Evolutionary conservation across 1,284 basidiomycete genomes (phyloP).

Genomic region (Megacollybia platyphylla): DNA sequence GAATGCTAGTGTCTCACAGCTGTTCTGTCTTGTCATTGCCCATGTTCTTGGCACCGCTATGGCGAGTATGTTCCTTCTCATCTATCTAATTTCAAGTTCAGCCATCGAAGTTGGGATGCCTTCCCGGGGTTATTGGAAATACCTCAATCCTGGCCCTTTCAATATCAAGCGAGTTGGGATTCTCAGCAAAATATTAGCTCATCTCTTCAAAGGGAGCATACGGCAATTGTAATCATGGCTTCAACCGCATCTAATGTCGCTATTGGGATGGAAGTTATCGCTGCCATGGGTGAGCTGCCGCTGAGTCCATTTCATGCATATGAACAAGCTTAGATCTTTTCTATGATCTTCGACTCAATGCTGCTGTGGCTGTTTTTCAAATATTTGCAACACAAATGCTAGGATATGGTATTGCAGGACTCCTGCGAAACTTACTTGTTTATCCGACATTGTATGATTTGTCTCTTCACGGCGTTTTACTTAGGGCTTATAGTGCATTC

Average conservation of each 20-base stretch:
- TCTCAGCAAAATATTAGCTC: neutral
- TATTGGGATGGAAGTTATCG: slow-evolving; percentile 45
- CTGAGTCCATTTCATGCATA: too few relatives aligned
- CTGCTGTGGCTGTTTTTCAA: slow-evolving; percentile 40
- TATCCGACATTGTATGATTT: slow-evolving; percentile 40
- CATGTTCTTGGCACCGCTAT: slow-evolving; percentile 46
- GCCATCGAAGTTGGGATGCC: slow-evolving; percentile 20
- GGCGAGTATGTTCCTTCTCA: slow-evolving; percentile 18
- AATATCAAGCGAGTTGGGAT: slow-evolving; percentile 29
- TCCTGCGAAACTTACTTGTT: slow-evolving; percentile 39
- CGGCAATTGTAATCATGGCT: slow-evolving; percentile 44
- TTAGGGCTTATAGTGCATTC: slow-evolving; percentile 22
- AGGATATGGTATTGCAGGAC: slow-evolving; percentile 42
- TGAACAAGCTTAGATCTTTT: slow-evolving; percentile 24
- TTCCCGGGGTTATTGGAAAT: slow-evolving; percentile 28
- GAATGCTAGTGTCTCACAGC: slow-evolving; percentile 43
- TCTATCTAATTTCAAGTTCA: neutral
- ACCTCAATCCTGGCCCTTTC: slow-evolving; percentile 42
- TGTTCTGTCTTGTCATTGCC: slow-evolving; percentile 47
- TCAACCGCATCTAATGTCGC: slow-evolving; percentile 44
- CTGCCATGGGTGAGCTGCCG: slow-evolving; percentile 27
- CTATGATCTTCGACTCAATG: slow-evolving; percentile 35
- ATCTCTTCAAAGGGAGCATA: slow-evolving; percentile 29
- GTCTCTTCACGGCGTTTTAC: neutral
- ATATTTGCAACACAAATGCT: slow-evolving; percentile 47